Conservation (phyloP, 176 grass and related monocot species). For the Oryza punctata region DNA sequence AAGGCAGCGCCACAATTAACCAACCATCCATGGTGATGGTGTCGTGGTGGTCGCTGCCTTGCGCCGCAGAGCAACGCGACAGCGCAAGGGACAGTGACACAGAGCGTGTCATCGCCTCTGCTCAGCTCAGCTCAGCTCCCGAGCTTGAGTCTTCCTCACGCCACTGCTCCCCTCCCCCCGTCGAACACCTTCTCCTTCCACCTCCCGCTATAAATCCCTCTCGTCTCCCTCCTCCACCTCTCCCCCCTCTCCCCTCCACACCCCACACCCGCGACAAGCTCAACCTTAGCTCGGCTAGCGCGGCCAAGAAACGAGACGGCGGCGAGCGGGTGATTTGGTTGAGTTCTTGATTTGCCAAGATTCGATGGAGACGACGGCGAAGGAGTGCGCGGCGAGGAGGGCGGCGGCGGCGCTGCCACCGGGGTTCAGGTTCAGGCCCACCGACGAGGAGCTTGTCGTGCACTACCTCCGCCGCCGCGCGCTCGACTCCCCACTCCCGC, state of each 20-base stretch:
- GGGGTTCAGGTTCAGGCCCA: constrained; percentile 75
- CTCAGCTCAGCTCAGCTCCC: not conserved
- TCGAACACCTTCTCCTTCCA: not conserved
- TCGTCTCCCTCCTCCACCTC: constrained; percentile 13
- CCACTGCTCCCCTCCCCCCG: constrained; percentile 36
- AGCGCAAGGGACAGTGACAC: not conserved
- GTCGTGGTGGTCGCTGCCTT: not conserved
- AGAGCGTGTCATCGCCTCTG: not conserved
- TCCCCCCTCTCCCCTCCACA: not conserved
- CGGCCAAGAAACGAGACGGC: not conserved
- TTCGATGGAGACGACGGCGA: constrained; percentile 1
- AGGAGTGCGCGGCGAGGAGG: constrained; percentile 3
- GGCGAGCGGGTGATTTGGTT: not conserved
- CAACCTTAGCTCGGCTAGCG: not conserved
- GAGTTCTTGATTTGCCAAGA: not conserved
- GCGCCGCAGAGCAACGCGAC: not conserved
- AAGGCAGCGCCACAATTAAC: not conserved
- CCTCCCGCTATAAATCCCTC: constrained; percentile 39
- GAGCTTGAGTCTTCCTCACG: constrained; percentile 61
- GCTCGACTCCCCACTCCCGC: constrained; percentile 51
- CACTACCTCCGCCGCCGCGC: constrained; percentile 75
- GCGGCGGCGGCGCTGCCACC: constrained; percentile 48
- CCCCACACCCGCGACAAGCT: not conserved
- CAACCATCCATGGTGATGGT: no score
- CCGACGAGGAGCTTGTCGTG: constrained; percentile 65